Percentiles rank a stretch among this genome's conserved stretches.
These are phyloP conservation scores for Aspergillus cejpii DNA, from an alignment of 2,329 filamentous ascomycete genomes.

Conservation along the genomic window DNA sequence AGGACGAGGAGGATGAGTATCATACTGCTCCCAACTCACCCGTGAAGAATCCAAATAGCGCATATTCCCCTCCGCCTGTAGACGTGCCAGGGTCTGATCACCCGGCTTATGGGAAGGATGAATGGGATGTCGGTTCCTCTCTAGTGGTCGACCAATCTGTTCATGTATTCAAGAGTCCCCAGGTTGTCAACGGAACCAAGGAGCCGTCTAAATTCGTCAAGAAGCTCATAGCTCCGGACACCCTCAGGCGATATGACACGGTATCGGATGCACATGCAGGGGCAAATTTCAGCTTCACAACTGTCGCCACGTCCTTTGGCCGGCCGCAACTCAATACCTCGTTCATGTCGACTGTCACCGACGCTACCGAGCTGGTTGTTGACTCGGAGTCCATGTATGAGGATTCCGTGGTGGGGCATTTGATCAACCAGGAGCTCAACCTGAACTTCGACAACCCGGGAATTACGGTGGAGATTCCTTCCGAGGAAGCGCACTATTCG, in stretches of 20 bases:
- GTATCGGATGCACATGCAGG: conserved; percentile 7
- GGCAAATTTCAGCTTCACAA: conserved; percentile 22
- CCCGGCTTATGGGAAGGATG: neutral
- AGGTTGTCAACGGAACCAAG: neutral
- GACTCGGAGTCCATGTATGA: conserved; percentile 24
- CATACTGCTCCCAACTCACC: conserved; percentile 30
- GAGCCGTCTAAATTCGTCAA: conserved; percentile 15
- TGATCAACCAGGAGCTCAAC: conserved; percentile 16
- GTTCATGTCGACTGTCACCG: conserved; percentile 23
- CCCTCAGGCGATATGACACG: conserved; percentile 16
- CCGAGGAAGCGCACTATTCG: conserved; percentile 10
- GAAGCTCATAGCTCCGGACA: conserved; percentile 14
- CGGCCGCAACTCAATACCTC: conserved; percentile 14
- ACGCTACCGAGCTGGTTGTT: conserved; percentile 22
- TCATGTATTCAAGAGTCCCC: conserved; percentile 8
- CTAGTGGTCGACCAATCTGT: neutral
- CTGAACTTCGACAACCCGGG: conserved; percentile 6
- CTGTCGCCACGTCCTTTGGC: conserved; percentile 13
- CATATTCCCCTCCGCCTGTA: neutral
- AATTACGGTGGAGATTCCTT: neutral
- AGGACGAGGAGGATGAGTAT: conserved; percentile 24
- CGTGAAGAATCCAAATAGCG: conserved; percentile 9
- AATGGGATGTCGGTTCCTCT: neutral
- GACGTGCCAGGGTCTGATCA: neutral
- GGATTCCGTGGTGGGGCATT: conserved; percentile 21